phyloP scores from a whole-genome alignment of 345 rosid species.

The Lepidium africanum region DNA sequence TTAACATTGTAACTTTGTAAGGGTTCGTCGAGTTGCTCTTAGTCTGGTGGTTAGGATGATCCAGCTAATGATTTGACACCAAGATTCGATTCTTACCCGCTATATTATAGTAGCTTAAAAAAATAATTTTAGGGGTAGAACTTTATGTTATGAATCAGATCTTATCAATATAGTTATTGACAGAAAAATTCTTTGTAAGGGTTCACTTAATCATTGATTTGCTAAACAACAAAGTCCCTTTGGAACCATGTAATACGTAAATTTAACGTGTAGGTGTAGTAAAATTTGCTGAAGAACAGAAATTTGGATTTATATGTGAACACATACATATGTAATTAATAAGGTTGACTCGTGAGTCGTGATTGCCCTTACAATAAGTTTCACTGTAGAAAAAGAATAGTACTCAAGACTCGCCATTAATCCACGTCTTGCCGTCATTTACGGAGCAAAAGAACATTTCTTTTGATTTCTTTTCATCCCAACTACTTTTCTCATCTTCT shows the following conservation, averaged over 20 bases:
- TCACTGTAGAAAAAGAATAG: not conserved
- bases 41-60: no score
- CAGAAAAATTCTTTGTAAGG: no score
- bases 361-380: not conserved
- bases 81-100: no score
- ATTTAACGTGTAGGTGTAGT: not conserved
- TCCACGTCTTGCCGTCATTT: conserved; percentile 1
- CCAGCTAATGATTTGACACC: no score
- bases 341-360: conserved; percentile 9
- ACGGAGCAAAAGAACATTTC: not conserved
- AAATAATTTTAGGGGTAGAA: no score
- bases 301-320: not conserved
- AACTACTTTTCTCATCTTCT: not conserved
- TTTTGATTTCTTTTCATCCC: not conserved
- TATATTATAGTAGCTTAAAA: no score
- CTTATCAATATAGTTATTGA: no score
- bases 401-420: not conserved
- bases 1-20: no score
- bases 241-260: not conserved
- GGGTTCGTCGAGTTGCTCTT: no score
- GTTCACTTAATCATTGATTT: not conserved
- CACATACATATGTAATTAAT: not conserved
- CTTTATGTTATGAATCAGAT: no score
- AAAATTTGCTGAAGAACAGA: not conserved
- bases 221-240: not conserved